phyloP scores from a whole-genome alignment of 805 yeast genomes.

The Candida silvicultrix region DNA sequence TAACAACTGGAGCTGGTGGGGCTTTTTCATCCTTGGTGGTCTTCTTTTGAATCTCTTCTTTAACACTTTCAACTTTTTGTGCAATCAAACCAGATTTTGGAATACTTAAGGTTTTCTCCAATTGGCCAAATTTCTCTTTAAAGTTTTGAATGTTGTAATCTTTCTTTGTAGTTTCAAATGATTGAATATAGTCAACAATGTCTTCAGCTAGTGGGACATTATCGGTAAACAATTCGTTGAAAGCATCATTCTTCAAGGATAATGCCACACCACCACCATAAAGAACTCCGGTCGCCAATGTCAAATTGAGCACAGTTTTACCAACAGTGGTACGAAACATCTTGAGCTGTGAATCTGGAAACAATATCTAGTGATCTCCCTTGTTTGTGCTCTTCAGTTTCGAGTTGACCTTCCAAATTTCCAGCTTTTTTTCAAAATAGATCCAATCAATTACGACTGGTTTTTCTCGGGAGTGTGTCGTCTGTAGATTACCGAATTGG shows the following conservation, averaged over 20 bases:
- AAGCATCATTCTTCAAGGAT: conserved; percentile 48
- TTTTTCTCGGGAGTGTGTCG: neutral
- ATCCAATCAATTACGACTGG: neutral
- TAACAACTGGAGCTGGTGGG: conserved; percentile 5
- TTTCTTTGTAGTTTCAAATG: conserved; percentile 17
- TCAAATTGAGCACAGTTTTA: conserved; percentile 24
- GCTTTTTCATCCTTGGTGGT: neutral
- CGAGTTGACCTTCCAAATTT: neutral
- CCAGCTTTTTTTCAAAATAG: neutral
- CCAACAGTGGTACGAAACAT: conserved; percentile 26
- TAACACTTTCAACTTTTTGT: conserved; percentile 24
- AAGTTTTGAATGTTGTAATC: conserved; percentile 28
- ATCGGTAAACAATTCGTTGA: conserved; percentile 57
- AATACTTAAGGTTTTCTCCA: conserved; percentile 33
- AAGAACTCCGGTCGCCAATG: conserved; percentile 28
- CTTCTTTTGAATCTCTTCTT: conserved; percentile 11
- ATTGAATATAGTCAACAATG: conserved; percentile 44
- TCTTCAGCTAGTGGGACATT: conserved; percentile 60
- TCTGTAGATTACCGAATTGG: conserved; percentile 2
- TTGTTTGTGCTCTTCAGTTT: no score
- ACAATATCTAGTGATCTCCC: no score
- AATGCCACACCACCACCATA: conserved; percentile 58
- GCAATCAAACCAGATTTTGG: conserved; percentile 34
- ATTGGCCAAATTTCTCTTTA: conserved; percentile 29
- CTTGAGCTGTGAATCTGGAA: no score